Percentiles rank a stretch among this genome's conserved stretches.
These are phyloP conservation scores for Solanum bulbocastanum DNA, from an alignment of 257 asterid genomes.

Conservation along the genomic window DNA sequence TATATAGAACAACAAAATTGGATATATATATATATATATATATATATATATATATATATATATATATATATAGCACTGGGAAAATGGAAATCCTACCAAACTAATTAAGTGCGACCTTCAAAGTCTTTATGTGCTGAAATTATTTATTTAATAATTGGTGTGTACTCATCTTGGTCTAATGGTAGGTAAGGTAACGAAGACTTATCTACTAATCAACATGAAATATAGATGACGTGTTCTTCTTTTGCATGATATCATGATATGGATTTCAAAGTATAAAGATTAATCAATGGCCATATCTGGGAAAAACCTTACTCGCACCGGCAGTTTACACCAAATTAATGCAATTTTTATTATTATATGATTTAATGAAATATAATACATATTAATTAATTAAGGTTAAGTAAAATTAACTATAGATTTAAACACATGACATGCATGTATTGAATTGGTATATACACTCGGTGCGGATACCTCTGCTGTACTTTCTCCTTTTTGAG, in stretches of 20 bases:
- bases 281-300: background rate
- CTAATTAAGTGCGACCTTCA: background rate
- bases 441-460: no score
- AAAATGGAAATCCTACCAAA: background rate
- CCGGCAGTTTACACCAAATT: no score
- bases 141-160: background rate
- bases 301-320: no score
- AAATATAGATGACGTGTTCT: background rate
- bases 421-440: no score
- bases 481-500: background rate
- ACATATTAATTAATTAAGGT: no score
- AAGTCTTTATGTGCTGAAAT: background rate
- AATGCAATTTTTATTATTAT: no score
- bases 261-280: background rate
- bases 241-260: background rate
- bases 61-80: background rate
- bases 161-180: background rate
- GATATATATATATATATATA: background rate
- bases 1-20: background rate
- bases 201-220: background rate
- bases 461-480: rapidly evolving
- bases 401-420: no score
- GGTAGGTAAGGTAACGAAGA: background rate
- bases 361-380: no score
- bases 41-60: background rate